phyloP scores from a whole-genome alignment of 208 protist species.

The Trypanosoma vivax region DNA sequence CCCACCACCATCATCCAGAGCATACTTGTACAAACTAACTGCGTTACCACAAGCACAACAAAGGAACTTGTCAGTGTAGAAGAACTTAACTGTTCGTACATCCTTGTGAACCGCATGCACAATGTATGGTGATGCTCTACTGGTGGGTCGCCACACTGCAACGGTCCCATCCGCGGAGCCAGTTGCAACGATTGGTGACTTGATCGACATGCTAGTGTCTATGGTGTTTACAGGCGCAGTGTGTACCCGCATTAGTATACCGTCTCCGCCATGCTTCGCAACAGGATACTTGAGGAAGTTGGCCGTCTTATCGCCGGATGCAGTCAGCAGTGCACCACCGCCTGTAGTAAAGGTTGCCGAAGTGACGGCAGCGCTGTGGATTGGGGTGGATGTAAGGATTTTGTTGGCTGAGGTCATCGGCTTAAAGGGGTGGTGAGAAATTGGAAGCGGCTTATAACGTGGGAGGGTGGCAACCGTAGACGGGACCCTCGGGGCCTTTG shows the following conservation, averaged over 20 bases:
- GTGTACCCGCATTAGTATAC: constrained; percentile 27
- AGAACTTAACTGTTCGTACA: constrained; percentile 55
- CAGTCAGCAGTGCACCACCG: constrained; percentile 43
- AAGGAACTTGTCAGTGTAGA: constrained; percentile 76
- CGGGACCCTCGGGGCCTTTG: background rate
- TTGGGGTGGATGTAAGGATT: constrained; percentile 17
- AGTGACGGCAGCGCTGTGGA: constrained; percentile 27
- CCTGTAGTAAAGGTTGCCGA: constrained; percentile 27
- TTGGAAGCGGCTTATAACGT: constrained; percentile 9
- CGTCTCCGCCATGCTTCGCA: constrained; percentile 29
- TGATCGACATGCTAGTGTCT: constrained; percentile 52
- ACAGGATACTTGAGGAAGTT: constrained; percentile 51
- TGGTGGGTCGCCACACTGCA: constrained; percentile 44
- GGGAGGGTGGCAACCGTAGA: background rate
- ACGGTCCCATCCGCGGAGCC: constrained; percentile 47
- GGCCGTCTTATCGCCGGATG: constrained; percentile 30
- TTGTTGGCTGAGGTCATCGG: constrained; percentile 26
- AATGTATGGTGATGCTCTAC: constrained; percentile 15
- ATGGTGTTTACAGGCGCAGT: constrained; percentile 31
- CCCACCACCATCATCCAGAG: constrained; percentile 16
- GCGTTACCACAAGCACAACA: constrained; percentile 31
- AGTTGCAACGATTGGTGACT: constrained; percentile 41
- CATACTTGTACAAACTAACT: constrained; percentile 32
- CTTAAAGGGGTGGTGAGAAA: constrained; percentile 23
- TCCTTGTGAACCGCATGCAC: constrained; percentile 15